Evolutionary conservation across 805 yeast species (phyloP).

Genomic region (Novakomyces olei): DNA sequence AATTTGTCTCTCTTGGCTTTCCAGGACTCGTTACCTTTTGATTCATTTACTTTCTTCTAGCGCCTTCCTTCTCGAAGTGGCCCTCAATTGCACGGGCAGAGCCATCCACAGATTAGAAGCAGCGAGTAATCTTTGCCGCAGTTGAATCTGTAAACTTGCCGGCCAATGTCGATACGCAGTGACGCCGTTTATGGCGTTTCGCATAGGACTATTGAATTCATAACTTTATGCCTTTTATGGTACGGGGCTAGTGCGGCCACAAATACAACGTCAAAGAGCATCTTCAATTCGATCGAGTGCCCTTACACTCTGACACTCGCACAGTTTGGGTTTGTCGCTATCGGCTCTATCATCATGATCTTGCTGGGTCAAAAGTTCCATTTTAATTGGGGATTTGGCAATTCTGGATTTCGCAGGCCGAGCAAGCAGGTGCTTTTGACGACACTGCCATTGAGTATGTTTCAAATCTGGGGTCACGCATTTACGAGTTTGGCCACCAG

Average conservation of each 20-base stretch:
- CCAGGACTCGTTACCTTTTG: too few relatives aligned
- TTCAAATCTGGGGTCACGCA: conserved; percentile 82
- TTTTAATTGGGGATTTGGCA: conserved; percentile 10
- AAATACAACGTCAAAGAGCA: conserved; percentile 58
- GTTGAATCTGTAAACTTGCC: too few relatives aligned
- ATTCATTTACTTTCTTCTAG: too few relatives aligned
- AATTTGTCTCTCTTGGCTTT: too few relatives aligned
- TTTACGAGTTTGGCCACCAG: conserved; percentile 84
- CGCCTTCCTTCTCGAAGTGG: too few relatives aligned
- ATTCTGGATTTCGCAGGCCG: conserved; percentile 18
- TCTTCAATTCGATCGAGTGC: conserved; percentile 42
- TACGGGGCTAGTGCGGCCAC: conserved; percentile 61
- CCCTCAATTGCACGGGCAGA: too few relatives aligned
- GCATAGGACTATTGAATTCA: conserved; percentile 25
- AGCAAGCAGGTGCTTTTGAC: conserved; percentile 30
- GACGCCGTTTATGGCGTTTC: too few relatives aligned
- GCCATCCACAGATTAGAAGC: too few relatives aligned
- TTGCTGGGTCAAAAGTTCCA: conserved; percentile 16
- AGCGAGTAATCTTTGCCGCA: too few relatives aligned
- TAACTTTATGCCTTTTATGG: conserved; percentile 49
- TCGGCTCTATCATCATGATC: conserved; percentile 30
- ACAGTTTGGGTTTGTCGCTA: conserved; percentile 57
- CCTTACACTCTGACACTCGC: conserved; percentile 80
- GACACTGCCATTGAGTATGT: conserved; percentile 83
- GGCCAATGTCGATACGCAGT: too few relatives aligned